Evolutionary conservation across 2,329 filamentous ascomycete species (phyloP).

Genomic region (Fusarium sp.): DNA sequence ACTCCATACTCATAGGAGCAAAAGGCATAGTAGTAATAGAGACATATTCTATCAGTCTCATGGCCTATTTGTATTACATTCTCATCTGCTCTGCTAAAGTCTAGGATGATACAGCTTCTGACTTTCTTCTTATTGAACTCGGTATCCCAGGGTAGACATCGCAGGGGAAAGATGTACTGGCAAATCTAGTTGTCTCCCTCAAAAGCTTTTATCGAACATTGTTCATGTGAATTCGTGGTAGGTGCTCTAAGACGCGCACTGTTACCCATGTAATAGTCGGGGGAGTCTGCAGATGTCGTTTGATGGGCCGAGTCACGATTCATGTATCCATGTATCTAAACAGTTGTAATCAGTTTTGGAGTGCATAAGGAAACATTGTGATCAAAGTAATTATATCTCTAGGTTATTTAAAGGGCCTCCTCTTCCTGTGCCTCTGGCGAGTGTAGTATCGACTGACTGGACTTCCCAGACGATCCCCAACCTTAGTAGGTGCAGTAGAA

Average conservation of each 20-base stretch:
- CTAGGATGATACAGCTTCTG: not conserved
- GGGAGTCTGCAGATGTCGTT: not conserved
- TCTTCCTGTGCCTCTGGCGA: no score
- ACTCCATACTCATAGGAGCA: not conserved
- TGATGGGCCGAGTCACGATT: not conserved
- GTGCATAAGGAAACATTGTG: not conserved
- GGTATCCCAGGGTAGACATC: not conserved
- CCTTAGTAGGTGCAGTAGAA: no score
- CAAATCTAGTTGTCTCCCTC: not conserved
- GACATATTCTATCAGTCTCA: not conserved
- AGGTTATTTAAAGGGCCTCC: not conserved
- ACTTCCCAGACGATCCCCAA: no score
- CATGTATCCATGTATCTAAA: not conserved
- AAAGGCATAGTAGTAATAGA: not conserved
- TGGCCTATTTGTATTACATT: not conserved
- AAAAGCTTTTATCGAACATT: not conserved
- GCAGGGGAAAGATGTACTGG: not conserved
- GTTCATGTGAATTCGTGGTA: not conserved
- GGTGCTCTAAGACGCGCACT: not conserved
- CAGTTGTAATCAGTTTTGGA: not conserved
- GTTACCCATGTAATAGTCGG: not conserved
- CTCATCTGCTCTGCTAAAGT: not conserved
- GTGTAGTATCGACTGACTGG: no score
- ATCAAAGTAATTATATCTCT: not conserved
- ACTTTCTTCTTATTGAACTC: not conserved